A percentile compares a stretch with the other conserved stretches of the same genome.
Evolutionary conservation across 2,329 filamentous ascomycete species (phyloP).

Genomic region (Alternaria brassicicola): DNA sequence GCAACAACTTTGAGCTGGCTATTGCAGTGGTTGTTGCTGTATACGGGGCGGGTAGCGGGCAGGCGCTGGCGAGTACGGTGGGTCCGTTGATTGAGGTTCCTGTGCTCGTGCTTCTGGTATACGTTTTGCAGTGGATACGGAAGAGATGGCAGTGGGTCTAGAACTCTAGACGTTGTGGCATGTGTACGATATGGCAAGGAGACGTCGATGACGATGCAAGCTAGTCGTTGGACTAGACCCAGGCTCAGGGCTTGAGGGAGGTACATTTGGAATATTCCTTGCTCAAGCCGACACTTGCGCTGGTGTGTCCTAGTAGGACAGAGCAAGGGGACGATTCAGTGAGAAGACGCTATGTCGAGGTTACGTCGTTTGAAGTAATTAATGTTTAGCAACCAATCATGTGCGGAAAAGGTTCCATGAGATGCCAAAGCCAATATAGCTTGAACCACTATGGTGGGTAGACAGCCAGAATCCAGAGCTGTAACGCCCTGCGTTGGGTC

Average conservation of each 20-base stretch:
- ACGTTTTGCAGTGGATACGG: slow-evolving; percentile 68
- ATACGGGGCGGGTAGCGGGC: slow-evolving; percentile 76
- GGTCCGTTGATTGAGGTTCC: slow-evolving; percentile 88
- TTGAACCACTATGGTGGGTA: background rate
- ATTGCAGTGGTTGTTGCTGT: slow-evolving; percentile 86
- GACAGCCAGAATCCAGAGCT: background rate
- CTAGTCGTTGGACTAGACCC: background rate
- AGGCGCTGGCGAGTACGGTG: slow-evolving; percentile 82
- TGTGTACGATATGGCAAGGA: background rate
- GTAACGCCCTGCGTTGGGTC: background rate
- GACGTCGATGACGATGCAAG: background rate
- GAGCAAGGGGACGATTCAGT: background rate
- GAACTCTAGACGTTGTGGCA: slow-evolving; percentile 31
- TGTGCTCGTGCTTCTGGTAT: slow-evolving; percentile 77
- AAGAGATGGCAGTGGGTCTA: slow-evolving; percentile 60
- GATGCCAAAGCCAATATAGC: background rate
- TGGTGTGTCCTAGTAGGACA: background rate
- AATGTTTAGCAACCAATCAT: background rate
- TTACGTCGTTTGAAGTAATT: background rate
- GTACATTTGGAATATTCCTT: slow-evolving; percentile 3
- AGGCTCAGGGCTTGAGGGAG: background rate
- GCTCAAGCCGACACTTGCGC: background rate
- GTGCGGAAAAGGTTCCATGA: background rate
- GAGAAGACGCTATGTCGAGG: background rate
- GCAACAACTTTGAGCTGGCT: slow-evolving; percentile 91